Base-by-base conservation (phyloP, 106 monocot genomes). In the Iris macrosiphon region DNA sequence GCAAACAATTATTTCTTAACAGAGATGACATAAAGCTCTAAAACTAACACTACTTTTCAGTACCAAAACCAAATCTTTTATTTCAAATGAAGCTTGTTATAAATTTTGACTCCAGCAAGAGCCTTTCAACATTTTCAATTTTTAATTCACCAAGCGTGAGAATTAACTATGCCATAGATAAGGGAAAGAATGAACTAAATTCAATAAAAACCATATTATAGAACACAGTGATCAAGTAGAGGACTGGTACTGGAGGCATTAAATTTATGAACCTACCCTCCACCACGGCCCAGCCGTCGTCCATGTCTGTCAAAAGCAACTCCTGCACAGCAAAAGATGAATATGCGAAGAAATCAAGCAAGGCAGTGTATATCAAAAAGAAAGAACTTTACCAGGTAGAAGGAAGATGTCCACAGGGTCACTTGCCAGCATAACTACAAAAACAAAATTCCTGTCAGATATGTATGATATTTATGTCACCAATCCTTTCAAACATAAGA, bases 271-370 rank as follows among this genome's bases (percentile, higher is more conserved):
- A 47, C 81, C 15, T 75, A 85, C 91, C 90, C 90, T 49, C 90
- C 90, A 63, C 90, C 90, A 55, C 90, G 90, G 19, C 90, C 90
- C 13, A 91, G 57, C 14, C 90, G 70, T 12, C 60, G 60, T 19
- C 90, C 90, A 45, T 74, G 59, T 60, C 66, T 81, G 46, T 91
- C 90, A 72, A 91, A 91, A 43, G 81, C 85, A 69, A 85, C 41
- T 62, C 90, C 90, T 91, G 68, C 37, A 52, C 29, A 46, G 25
- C 10, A 34, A 14, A 55, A 21, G 19, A 3, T 65, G 40, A 19
- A 41, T 28, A 13, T 31, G 6, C 6, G 73, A 23, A 55, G 15
- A 7, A 39, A 33, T 40, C 24, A 19, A 31, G 11, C 14, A 31
- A 10, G 32, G 17, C 10, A 53, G 12, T 32, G 33, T 19, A 33